Base-by-base conservation (phyloP, 2,329 filamentous ascomycete genomes). In the Pseudofabraea citricarpa region DNA sequence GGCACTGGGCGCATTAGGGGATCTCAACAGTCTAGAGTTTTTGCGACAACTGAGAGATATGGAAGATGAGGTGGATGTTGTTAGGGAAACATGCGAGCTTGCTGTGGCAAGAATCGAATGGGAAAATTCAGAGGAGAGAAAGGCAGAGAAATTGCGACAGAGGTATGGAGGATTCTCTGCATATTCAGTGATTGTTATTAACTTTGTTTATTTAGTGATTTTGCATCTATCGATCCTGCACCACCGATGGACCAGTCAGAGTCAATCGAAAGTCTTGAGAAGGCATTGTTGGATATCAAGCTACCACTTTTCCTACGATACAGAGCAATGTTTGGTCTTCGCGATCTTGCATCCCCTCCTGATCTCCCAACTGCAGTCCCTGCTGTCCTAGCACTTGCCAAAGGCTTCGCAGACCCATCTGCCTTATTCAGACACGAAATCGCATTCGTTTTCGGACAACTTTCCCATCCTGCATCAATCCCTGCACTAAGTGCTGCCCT, bases 361-460 rank as follows among this genome's bases (percentile, higher is more conserved):
- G 86, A 95, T 60, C 81, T 94, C 33, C 87, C 90, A 2, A 95
- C 90, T 2, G 90, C 91, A 6, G 79, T 89, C 13, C 85, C 87
- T n/a, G 91, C 93, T 15, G 79, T 98, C 41, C 77, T 85, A 35
- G 87, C 90, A 9, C 78, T 98, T 36, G 89, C 93, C 36, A 84
- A 83, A 60, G 93, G 93, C 13, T 83, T 98, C 56, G 73, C 74
- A 23, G 93, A 98, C 63, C 74, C 82, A 15, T 96, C 90, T 38
- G 90, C 90, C 5, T 80, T 98, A 6, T 97, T 98, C 76, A 84
- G 93, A 54, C 93, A 98, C 69, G 93, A 98, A 64, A 90, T 98
- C 53, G 93, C 93, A 12, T 98, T 98, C 63, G 93, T 98, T 12
- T 98, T 98, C 56, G 93, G 93, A 43, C 93, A 98, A 66, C 75